phyloP scores from a whole-genome alignment of 1,284 basidiomycete species.

The Agroathelia rolfsii region DNA sequence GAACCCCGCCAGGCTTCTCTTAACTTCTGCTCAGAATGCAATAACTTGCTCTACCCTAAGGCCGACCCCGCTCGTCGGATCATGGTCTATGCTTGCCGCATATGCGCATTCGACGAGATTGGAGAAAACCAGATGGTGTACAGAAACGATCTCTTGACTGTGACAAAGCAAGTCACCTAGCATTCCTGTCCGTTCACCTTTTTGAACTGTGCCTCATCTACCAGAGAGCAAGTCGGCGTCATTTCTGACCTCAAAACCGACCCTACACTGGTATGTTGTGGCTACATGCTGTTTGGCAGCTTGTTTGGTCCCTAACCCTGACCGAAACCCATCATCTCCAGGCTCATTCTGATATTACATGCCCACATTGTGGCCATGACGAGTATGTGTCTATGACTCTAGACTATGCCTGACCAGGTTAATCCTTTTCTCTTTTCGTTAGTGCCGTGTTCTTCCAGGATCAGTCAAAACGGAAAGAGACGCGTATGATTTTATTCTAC shows the following conservation, averaged over 20 bases:
- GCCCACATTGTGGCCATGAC: conserved; percentile 61
- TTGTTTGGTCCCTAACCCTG: conserved; percentile 2
- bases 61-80: conserved; percentile 80
- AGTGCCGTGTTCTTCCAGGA: conserved; percentile 91
- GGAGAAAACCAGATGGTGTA: conserved; percentile 87
- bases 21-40: conserved; percentile 86
- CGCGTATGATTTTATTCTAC: conserved; percentile 87
- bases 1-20: conserved; percentile 66
- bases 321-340: conserved; percentile 17
- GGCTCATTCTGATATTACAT: conserved; percentile 66
- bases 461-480: conserved; percentile 89
- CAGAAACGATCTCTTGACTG: conserved; percentile 86
- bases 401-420: conserved; percentile 4
- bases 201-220: no score
- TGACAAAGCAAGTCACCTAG: conserved; percentile 68
- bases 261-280: conserved; percentile 69
- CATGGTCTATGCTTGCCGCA: conserved; percentile 89
- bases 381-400: conserved; percentile 44
- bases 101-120: conserved; percentile 84
- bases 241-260: conserved; percentile 86
- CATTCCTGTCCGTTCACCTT: no score
- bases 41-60: conserved; percentile 90
- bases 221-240: conserved; percentile 87
- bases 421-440: conserved; percentile 10
- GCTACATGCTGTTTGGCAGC: conserved; percentile 1